phyloP scores from a whole-genome alignment of 2,329 filamentous ascomycete genomes.

The Epichloe sylvatica region DNA sequence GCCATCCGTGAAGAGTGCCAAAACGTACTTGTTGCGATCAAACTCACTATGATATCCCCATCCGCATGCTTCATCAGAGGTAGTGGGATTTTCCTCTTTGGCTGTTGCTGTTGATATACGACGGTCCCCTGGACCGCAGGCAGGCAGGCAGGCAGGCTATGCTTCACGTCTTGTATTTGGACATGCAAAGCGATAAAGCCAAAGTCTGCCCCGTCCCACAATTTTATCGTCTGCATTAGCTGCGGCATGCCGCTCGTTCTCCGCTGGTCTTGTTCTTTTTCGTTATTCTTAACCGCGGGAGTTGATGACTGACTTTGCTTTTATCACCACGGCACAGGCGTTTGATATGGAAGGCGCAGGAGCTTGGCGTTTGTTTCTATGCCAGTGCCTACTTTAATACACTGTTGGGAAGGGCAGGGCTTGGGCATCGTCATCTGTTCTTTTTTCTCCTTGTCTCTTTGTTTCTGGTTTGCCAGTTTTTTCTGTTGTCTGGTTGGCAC shows the following conservation, averaged over 20 bases:
- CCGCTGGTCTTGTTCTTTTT: neutral
- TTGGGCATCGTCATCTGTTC: neutral
- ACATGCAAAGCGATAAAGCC: neutral
- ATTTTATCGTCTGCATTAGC: too few species aligned
- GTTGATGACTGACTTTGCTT: neutral
- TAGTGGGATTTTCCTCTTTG: neutral
- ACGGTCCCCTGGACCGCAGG: too few species aligned
- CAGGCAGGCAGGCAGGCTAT: too few species aligned
- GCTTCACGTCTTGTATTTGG: neutral
- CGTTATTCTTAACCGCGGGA: neutral
- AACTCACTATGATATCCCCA: conserved; percentile 2
- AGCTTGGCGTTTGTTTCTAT: neutral
- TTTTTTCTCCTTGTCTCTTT: neutral
- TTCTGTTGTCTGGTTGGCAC: neutral
- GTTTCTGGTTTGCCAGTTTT: neutral
- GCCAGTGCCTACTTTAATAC: neutral
- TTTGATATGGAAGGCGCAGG: neutral
- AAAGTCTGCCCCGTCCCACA: neutral
- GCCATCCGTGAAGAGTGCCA: conserved; percentile 1
- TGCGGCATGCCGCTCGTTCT: too few species aligned
- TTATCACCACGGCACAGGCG: neutral
- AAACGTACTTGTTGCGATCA: neutral
- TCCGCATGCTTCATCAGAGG: neutral
- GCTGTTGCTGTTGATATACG: neutral
- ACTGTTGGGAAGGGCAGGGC: neutral